Evolutionary conservation across 371 early-diverging fungal genomes (phyloP), one percentile per base, ranked within the genome.

Genomic region (Chytridium lagenaria): DNA sequence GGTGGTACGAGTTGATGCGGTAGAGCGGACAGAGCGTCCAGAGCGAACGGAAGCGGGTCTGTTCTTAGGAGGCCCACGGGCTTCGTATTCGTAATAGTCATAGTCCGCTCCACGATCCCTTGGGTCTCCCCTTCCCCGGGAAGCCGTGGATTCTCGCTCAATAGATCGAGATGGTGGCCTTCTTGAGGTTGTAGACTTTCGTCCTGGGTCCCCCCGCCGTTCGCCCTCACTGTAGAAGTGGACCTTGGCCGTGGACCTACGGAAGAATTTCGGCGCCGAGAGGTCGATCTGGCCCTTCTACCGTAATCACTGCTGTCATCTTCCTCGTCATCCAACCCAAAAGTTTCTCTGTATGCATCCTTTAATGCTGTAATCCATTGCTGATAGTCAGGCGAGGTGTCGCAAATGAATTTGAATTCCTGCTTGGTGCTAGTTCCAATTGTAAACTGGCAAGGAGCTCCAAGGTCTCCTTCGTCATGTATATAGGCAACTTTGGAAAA

Each of bases 401-500:
- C 67, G 71, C 71, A 70, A 5, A 28, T 12, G 33, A 75, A 75
- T 34, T 67, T 70, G 67, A 26, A 75, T 30, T 75, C 75, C 52
- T 75, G 67, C n/a, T 37, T 12, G 16, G 51, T 22, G 5, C 15
- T 31, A 34, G 69, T 72, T 30, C 52, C 59, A 33, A 75, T 71
- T 22, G 52, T 67, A 57, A 75, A 65, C 12, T 75, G 75, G 39
- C 70, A 75, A 0, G 71, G 40, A 19, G 44, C 31, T 31, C 66
- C 40, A 59, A 75, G 71, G 52, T 75, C 75, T 2, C 67, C 50
- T 39, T 75, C 75, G 50, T 75, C 75, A 31, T 64, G 49, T 59
- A 75, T 67, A 16, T 64, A 34, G 44, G 67, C 31, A 33, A 75
- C 67, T 23, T 75, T 50, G 30, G 65, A 30, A 55, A 75, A 52